A percentile compares a stretch with the other conserved stretches of the same genome.
Conservation (phyloP, 2,329 filamentous ascomycete genomes). For the Penicillium corylophilum region DNA sequence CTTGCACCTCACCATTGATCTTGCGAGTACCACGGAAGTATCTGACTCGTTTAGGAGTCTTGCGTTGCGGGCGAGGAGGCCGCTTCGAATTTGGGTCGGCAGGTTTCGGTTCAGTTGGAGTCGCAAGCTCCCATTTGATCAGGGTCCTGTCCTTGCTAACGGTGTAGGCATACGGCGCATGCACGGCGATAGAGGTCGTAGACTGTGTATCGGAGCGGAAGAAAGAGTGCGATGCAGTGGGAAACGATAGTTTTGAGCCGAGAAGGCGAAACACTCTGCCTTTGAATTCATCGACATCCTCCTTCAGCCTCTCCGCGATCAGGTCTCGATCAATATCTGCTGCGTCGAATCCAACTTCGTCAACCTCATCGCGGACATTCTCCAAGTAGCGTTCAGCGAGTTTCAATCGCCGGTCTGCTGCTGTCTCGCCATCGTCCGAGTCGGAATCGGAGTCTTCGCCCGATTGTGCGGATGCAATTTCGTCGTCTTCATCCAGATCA, state of each 20-base stretch:
- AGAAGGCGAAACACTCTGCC: conserved; percentile 83
- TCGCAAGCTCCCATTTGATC: conserved; percentile 84
- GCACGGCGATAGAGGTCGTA: conserved; percentile 76
- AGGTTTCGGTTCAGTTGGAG: conserved; percentile 27
- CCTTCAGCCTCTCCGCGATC: conserved; percentile 83
- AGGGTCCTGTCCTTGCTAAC: conserved; percentile 80
- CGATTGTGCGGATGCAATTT: conserved; percentile 48
- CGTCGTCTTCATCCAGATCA: conserved; percentile 67
- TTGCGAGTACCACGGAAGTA: conserved; percentile 50
- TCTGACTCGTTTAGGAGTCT: conserved; percentile 47
- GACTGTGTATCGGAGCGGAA: conserved; percentile 77
- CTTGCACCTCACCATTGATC: conserved; percentile 53
- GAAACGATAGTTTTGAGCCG: conserved; percentile 69
- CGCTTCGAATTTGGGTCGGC: conserved; percentile 62
- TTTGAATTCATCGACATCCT: conserved; percentile 89
- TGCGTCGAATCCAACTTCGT: conserved; percentile 86
- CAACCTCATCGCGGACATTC: conserved; percentile 79
- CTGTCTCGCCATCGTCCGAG: conserved; percentile 77
- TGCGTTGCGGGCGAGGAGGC: conserved; percentile 48
- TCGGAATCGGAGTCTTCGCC: conserved; percentile 60
- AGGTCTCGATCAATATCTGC: conserved; percentile 89
- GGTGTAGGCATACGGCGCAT: conserved; percentile 80
- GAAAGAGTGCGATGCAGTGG: conserved; percentile 64
- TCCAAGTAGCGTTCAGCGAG: conserved; percentile 91
- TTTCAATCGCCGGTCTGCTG: conserved; percentile 79